Base-by-base conservation (phyloP, 2,329 filamentous ascomycete species). In the Trichoderma atroviride region DNA sequence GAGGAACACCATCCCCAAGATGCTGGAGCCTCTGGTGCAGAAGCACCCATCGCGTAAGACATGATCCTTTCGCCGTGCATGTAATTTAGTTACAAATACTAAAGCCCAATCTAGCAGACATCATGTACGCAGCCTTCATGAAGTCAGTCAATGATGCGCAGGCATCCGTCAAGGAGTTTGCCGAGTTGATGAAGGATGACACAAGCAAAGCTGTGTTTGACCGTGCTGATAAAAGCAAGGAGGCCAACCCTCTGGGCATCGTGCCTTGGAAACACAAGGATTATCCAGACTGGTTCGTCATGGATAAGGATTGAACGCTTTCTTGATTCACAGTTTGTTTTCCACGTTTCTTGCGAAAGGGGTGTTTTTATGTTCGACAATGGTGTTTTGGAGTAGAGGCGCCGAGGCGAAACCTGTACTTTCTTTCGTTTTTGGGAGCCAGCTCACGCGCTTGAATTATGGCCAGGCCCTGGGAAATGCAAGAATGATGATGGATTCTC, bases 241-340 rank as follows among this genome's bases (percentile, higher is more conserved):
- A 83, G 65, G 82, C 85, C 50, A 85, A 88, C 55, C 85, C 86
- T 0, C 81, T 83, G 62, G 86, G 84, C 4, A 89, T 90, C 72
- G 86, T 83, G 73, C 83, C 85, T 2, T 90, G 88, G 88, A 83
- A 81, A 59, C 83, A 87, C 24, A 83, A 81, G 67, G 86, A 90
- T 43, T 82, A 90, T 68, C 87, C 88, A 2, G 82, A 87, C 71
- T 91, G 88, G 87, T 83, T 85, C 70, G 78, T 73, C 57, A 71
- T 78, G 72, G 78, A 80, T 22, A 73, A 73, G 59, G 75, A 77
- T 27, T 70, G 69, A 40, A 50, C 19, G 24, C 29, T 52, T 33
- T 53, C 27, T 47, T 52, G 43, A 24, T 59, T 58, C 53, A 52
- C 37, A 58, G 3, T 64, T 37, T 57, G 40, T 31, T 27, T 63